A percentile compares a stretch with the other conserved stretches of the same genome.
Conservation (phyloP, 2,329 filamentous ascomycete genomes). For the Aaosphaeria pasadenensis region DNA sequence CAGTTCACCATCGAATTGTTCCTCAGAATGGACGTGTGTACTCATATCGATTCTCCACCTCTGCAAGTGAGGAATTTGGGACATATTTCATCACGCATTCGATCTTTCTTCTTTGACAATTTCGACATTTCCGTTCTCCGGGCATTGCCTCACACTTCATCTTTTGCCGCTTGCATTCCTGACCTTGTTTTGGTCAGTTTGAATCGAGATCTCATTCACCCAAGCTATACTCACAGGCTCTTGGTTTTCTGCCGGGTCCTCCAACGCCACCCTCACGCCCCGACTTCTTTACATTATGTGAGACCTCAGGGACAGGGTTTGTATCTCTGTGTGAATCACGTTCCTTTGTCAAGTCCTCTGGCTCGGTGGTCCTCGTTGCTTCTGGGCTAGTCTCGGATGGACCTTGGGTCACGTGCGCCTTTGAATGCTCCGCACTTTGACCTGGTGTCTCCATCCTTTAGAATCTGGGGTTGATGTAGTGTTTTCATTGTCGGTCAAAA, state of each 20-base stretch:
- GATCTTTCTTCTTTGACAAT: constrained; percentile 51
- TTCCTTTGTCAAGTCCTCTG: neutral
- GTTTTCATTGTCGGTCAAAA: too few relatives aligned
- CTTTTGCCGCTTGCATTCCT: constrained; percentile 35
- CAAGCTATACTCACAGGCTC: neutral
- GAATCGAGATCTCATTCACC: neutral
- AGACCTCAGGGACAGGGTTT: neutral
- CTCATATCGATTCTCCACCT: constrained; percentile 31
- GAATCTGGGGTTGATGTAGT: too few relatives aligned
- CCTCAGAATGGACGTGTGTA: constrained; percentile 15
- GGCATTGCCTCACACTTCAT: constrained; percentile 32
- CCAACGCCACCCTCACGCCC: too few relatives aligned
- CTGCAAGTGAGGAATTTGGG: constrained; percentile 21
- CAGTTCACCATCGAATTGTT: constrained; percentile 5
- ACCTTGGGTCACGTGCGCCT: too few relatives aligned
- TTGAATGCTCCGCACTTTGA: too few relatives aligned
- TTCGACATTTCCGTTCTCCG: constrained; percentile 30
- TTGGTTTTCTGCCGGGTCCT: neutral
- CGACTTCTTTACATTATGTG: neutral
- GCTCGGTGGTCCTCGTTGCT: too few relatives aligned
- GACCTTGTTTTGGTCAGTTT: constrained; percentile 13
- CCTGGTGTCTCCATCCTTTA: too few relatives aligned
- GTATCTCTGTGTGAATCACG: neutral
- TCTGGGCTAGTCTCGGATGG: too few relatives aligned
- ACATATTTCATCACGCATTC: constrained; percentile 72